Evolutionary conservation across 2,329 filamentous ascomycete genomes (phyloP).

Genomic region (Cordyceps pruinosa): DNA sequence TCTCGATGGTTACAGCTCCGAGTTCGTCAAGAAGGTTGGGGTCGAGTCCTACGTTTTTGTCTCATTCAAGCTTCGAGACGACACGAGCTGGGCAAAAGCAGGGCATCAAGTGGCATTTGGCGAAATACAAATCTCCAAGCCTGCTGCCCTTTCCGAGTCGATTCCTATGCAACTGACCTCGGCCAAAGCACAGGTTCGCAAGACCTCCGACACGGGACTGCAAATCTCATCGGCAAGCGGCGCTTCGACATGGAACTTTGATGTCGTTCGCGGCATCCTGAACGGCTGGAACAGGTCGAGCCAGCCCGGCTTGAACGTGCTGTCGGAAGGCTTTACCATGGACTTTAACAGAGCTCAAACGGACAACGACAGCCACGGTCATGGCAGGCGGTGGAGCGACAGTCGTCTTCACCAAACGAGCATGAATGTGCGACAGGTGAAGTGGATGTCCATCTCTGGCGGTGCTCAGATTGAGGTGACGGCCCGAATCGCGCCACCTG

Average conservation of each 20-base stretch:
- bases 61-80: conserved; percentile 35
- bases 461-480: conserved; percentile 37
- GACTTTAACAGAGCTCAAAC: conserved; percentile 59
- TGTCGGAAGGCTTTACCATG: conserved; percentile 39
- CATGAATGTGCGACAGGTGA: conserved; percentile 32
- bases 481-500: conserved; percentile 54
- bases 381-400: conserved; percentile 52
- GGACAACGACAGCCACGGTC: conserved; percentile 55
- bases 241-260: conserved; percentile 36
- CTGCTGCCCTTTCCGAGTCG: conserved; percentile 22
- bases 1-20: conserved; percentile 25
- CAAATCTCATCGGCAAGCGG: conserved; percentile 29
- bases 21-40: conserved; percentile 17
- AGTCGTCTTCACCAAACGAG: conserved; percentile 39
- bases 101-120: conserved; percentile 47
- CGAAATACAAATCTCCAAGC: conserved; percentile 35
- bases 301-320: conserved; percentile 28
- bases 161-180: conserved; percentile 14
- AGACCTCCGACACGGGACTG: conserved; percentile 18
- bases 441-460: conserved; percentile 26
- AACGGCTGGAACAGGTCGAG: conserved; percentile 32
- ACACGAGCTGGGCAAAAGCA: conserved; percentile 44
- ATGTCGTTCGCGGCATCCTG: conserved; percentile 36
- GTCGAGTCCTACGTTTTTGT: conserved; percentile 42
- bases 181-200: conserved; percentile 19